phyloP scores from a whole-genome alignment of 2,329 filamentous ascomycete species.

The Trichoderma atroviride region DNA sequence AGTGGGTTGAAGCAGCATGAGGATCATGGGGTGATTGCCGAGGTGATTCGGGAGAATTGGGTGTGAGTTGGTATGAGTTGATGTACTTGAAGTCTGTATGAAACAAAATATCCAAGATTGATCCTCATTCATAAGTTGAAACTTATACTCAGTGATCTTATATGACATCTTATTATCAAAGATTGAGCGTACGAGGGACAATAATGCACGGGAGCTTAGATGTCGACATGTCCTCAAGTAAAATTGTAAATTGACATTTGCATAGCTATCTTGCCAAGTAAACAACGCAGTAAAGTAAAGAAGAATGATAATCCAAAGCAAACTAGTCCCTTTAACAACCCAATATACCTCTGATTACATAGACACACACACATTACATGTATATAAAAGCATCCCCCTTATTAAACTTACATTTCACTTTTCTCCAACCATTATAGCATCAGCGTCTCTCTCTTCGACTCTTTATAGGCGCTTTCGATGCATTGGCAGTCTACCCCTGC shows the following conservation, averaged over 20 bases:
- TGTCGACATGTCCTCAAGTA: background rate
- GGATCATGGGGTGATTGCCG: constrained; percentile 75
- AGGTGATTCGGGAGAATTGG: constrained; percentile 63
- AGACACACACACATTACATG: background rate
- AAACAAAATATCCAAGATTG: no score
- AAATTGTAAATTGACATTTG: background rate
- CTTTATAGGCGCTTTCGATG: constrained; percentile 1
- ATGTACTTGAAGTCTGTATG: background rate
- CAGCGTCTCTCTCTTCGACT: no score
- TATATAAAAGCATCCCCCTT: background rate
- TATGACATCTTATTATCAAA: no score
- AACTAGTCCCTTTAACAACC: background rate
- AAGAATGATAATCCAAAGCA: background rate
- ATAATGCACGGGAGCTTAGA: no score
- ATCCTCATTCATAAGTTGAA: background rate
- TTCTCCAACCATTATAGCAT: background rate
- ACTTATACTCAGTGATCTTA: background rate
- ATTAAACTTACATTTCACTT: background rate
- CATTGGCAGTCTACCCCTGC: background rate
- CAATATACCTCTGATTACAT: constrained; percentile 8
- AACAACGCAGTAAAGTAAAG: background rate
- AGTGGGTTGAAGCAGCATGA: constrained; percentile 76
- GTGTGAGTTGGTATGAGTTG: constrained; percentile 7
- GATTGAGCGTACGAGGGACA: no score
- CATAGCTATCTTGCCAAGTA: background rate